Evolutionary conservation across 768 basidiomycete genomes (phyloP).

Genomic region (Tylopilus balloui): DNA sequence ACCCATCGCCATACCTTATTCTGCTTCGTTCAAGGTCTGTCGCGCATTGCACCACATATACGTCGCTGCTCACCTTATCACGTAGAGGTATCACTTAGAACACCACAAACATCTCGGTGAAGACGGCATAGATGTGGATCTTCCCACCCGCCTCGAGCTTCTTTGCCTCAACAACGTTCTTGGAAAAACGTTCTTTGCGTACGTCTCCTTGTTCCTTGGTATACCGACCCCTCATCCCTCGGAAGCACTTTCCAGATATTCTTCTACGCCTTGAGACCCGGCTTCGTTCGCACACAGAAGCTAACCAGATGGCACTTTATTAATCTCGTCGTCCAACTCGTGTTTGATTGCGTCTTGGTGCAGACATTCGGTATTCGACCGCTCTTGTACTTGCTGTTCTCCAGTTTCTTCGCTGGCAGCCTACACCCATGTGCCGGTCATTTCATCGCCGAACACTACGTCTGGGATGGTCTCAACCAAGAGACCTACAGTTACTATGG

Average conservation of each 20-base stretch:
- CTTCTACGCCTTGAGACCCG: constrained; percentile 95
- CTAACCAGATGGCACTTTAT: constrained; percentile 80
- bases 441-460: constrained; percentile 96
- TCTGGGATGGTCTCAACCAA: constrained; percentile 88
- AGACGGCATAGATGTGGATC: constrained; percentile 93
- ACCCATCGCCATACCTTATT: constrained; percentile 93
- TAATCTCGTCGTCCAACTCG: constrained; percentile 67
- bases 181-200: constrained; percentile 98
- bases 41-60: background rate
- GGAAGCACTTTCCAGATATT: constrained; percentile 92
- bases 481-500: constrained; percentile 99
- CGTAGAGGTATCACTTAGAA: constrained; percentile 85
- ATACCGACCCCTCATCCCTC: constrained; percentile 6
- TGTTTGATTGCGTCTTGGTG: constrained; percentile 69
- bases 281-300: constrained; percentile 81
- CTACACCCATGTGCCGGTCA: constrained; percentile 95
- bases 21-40: constrained; percentile 87
- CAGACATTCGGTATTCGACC: constrained; percentile 42
- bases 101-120: constrained; percentile 96
- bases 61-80: constrained; percentile 3
- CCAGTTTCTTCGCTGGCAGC: constrained; percentile 94
- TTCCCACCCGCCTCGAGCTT: constrained; percentile 84
- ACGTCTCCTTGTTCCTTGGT: constrained; percentile 23
- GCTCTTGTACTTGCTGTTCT: constrained; percentile 78
- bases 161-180: constrained; percentile 89